These are phyloP conservation scores for Phragmites australis DNA, from an alignment of 176 grass and related monocot genomes.

Conservation along the genomic window DNA sequence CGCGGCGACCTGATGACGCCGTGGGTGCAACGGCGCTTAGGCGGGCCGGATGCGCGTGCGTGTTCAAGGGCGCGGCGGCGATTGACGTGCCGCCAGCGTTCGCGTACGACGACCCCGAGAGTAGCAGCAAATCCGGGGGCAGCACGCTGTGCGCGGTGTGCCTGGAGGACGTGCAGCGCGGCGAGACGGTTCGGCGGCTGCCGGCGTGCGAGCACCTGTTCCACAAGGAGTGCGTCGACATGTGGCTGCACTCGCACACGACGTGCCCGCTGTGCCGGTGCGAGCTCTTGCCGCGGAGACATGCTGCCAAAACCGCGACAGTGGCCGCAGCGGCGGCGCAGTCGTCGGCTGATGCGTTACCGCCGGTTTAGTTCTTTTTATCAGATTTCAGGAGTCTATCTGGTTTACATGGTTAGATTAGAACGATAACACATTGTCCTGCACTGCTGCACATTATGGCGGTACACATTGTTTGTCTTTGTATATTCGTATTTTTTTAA, in stretches of 20 bases:
- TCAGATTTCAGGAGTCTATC: too few species aligned
- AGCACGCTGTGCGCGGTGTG: constrained; percentile 7
- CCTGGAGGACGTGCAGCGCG: not conserved
- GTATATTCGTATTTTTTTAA: too few species aligned
- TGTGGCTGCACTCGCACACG: not conserved
- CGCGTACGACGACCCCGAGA: not conserved
- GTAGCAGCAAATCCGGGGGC: not conserved
- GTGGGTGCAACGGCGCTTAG: not conserved
- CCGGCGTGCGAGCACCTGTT: constrained; percentile 37
- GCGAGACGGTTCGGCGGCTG: constrained; percentile 28
- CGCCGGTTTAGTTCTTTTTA: not conserved
- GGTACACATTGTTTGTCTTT: not conserved
- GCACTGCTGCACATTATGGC: not conserved
- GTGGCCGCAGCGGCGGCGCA: not conserved
- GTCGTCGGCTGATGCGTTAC: not conserved
- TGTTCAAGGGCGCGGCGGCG: not conserved
- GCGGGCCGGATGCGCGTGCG: not conserved
- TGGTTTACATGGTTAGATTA: too few species aligned
- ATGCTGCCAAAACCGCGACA: not conserved
- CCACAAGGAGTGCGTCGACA: constrained; percentile 23
- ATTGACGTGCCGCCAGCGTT: not conserved
- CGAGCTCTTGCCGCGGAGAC: not conserved
- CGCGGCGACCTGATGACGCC: not conserved
- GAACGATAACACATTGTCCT: not conserved
- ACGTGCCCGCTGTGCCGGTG: constrained; percentile 23